Evolutionary conservation across 257 asterid genomes (phyloP), one percentile per base, ranked within the genome.

Genomic region (Forsythia viridissima): DNA sequence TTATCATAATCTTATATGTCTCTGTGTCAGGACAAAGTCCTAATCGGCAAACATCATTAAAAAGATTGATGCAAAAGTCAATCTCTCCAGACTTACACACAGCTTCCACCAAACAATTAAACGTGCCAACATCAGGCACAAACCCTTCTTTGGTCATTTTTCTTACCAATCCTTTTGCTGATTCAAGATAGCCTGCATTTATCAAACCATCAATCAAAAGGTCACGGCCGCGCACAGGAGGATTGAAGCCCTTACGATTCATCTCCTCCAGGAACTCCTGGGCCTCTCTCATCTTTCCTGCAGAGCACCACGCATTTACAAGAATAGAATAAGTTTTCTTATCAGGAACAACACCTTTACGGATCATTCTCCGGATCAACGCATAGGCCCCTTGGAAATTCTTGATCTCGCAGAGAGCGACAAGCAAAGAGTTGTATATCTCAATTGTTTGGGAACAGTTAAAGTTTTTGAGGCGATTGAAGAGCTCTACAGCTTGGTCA

Each of bases 211-310:
- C 97, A 70, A 96, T 88, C 76, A 96, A 81, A 43, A 96, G 88
- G 82, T 96, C 98, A 78, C 97, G 92, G 18, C 98, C 98, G 15
- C 98, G 97, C 10, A 93, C 94, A 7, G 98, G 98, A n/a, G 97
- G 97, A 78, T 96, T 93, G 57, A 80, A 93, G 5, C 98, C 99
- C 81, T 89, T 91, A 30, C 85, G 87, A 84, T 96, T 93, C 99
- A 96, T 93, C 87, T 96, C 99, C 88, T 92, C 96, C 81, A 96
- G 86, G 84, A 96, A 96, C 75, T 84, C 93, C 76, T 93, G 99
- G 6, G 99, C 98, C 86, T 96, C 99, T 52, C 85, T 89, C 99
- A 96, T 86, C 86, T 96, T 96, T 81, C 99, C 99, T 0, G 94
- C 97, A 43, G 90, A 89, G 85, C 99, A 93, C 98, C 99, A 96